Conservation (phyloP, 2,329 filamentous ascomycete genomes). For the Lasiodiplodia theobromae region DNA sequence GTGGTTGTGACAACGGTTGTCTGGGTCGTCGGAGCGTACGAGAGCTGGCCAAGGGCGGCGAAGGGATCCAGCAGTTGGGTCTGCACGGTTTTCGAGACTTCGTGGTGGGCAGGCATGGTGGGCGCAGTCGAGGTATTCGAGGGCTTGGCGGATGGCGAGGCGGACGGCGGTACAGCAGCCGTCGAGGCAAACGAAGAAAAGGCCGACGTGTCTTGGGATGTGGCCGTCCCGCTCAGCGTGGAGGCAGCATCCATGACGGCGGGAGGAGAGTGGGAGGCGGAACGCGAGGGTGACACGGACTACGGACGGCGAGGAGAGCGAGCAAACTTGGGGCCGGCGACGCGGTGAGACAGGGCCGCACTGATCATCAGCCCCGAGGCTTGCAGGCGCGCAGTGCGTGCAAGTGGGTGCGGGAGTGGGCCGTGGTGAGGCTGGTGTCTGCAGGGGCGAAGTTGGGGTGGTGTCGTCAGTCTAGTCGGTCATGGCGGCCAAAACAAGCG, state of each 20-base stretch:
- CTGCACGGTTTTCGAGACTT: conserved; percentile 38
- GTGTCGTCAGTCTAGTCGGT: conserved; percentile 20
- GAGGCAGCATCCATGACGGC: conserved; percentile 30
- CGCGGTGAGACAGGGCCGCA: conserved; percentile 29
- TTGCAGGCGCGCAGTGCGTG: conserved; percentile 21
- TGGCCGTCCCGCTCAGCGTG: conserved; percentile 28
- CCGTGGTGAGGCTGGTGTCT: conserved; percentile 16
- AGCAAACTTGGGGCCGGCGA: conserved; percentile 30
- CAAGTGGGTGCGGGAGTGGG: conserved; percentile 10
- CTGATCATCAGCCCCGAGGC: conserved; percentile 28
- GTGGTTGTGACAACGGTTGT: conserved; percentile 84
- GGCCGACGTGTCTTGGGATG: conserved; percentile 22
- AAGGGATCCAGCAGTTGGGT: conserved; percentile 41
- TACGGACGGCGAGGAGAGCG: conserved; percentile 30
- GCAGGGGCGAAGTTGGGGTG: conserved; percentile 19
- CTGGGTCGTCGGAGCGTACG: conserved; percentile 68
- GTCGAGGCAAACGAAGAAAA: conserved; percentile 30
- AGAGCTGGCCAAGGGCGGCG: conserved; percentile 64
- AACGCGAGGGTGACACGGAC: conserved; percentile 36
- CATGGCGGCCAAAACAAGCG: conserved; percentile 11
- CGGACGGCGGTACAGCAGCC: conserved; percentile 5
- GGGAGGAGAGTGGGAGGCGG: conserved; percentile 32
- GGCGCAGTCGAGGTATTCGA: conserved; percentile 34
- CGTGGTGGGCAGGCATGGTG: conserved; percentile 37
- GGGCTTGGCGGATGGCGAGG: conserved; percentile 24